These are phyloP conservation scores for Mycena amicta DNA, from an alignment of 768 basidiomycete species.

Conservation along the genomic window DNA sequence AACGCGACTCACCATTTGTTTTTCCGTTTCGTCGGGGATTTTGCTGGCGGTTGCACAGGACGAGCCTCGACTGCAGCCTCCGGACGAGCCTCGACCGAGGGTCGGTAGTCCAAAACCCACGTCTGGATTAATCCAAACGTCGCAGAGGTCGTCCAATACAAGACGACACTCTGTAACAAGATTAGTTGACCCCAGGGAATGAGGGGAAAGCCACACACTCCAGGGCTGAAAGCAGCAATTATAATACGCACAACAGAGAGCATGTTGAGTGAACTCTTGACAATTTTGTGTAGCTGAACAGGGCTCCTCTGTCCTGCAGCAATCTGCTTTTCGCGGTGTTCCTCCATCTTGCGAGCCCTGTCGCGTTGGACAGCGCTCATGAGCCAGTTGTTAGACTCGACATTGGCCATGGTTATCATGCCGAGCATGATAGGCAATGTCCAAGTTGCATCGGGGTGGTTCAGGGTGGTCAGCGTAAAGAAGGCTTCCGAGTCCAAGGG, in stretches of 20 bases:
- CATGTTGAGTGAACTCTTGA: conserved; percentile 57
- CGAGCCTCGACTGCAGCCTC: neutral
- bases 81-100: neutral
- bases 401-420: conserved; percentile 74
- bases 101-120: conserved; percentile 62
- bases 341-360: conserved; percentile 49
- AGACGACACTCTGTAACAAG: conserved; percentile 54
- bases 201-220: conserved; percentile 47
- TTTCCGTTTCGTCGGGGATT: conserved; percentile 15
- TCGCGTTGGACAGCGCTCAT: conserved; percentile 59
- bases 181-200: conserved; percentile 6
- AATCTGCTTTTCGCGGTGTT: conserved; percentile 49
- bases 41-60: conserved; percentile 1
- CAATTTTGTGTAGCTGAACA: conserved; percentile 45
- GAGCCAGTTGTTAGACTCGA: conserved; percentile 78
- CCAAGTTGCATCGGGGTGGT: conserved; percentile 72
- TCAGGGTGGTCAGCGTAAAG: conserved; percentile 68
- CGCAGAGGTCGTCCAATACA: conserved; percentile 83
- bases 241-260: conserved; percentile 70
- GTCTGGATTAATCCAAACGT: conserved; percentile 74
- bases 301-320: conserved; percentile 48
- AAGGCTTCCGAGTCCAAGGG: conserved; percentile 80
- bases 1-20: conserved; percentile 29
- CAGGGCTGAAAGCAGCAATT: conserved; percentile 68
- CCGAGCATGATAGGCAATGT: conserved; percentile 72